Conservation (phyloP, 2,329 filamentous ascomycete genomes). For the Pseudogymnoascus sp. region DNA sequence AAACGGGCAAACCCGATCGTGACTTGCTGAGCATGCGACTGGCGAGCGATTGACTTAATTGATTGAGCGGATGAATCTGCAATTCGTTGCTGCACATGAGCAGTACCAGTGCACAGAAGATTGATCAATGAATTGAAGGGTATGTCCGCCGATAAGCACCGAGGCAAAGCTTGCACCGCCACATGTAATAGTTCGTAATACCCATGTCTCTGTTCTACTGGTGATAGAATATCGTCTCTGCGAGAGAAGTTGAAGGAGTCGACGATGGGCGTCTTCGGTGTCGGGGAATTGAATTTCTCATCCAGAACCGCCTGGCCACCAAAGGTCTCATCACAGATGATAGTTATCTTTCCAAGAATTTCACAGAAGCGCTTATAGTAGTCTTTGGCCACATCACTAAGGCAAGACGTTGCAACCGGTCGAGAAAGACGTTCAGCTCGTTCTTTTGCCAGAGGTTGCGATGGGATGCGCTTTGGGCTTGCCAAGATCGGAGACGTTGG, state of each 20-base stretch:
- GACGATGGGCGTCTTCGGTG: conserved; percentile 88
- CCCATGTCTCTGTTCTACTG: conserved; percentile 77
- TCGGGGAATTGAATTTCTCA: conserved; percentile 82
- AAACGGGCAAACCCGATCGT: conserved; percentile 95
- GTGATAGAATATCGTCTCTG: conserved; percentile 64
- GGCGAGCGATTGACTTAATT: conserved; percentile 86
- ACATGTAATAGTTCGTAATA: conserved; percentile 96
- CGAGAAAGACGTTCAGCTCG: conserved; percentile 59
- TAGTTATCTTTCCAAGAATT: conserved; percentile 88
- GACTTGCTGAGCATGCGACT: conserved; percentile 88
- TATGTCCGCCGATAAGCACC: conserved; percentile 85
- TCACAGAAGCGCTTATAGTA: conserved; percentile 90
- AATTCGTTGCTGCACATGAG: conserved; percentile 88
- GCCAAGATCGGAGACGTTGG: conserved; percentile 43
- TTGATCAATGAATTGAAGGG: conserved; percentile 92
- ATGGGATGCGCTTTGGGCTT: conserved; percentile 22
- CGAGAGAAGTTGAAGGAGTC: conserved; percentile 88
- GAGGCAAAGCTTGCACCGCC: conserved; percentile 85
- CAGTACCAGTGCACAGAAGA: conserved; percentile 88
- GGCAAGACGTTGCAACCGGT: conserved; percentile 49
- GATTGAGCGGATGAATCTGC: conserved; percentile 87
- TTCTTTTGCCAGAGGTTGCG: conserved; percentile 21
- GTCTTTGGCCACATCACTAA: conserved; percentile 71
- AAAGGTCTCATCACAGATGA: conserved; percentile 94
- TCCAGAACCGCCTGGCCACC: conserved; percentile 91